phyloP scores from a whole-genome alignment of 75 land plant genomes.

The Azolla pinnata region DNA sequence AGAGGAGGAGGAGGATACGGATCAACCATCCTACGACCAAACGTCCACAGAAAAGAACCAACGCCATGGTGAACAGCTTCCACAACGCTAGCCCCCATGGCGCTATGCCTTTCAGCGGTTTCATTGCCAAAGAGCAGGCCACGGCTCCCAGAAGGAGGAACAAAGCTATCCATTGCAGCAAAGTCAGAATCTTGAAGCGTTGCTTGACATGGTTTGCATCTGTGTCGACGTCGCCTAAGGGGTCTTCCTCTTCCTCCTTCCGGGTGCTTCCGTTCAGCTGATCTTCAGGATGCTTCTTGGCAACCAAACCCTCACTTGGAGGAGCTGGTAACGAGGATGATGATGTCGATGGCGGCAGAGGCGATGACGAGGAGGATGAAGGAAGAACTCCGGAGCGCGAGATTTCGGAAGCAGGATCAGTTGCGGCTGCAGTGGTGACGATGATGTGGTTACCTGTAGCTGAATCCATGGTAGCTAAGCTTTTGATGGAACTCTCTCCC shows the following conservation, averaged over 20 bases:
- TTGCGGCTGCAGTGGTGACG: too few species aligned
- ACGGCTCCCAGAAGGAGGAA: constrained; percentile 39
- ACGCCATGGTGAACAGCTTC: constrained; percentile 61
- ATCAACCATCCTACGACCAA: constrained; percentile 79
- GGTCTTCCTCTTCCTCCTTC: constrained; percentile 75
- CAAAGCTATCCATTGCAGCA: constrained; percentile 49
- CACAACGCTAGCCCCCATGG: constrained; percentile 55
- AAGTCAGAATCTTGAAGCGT: constrained; percentile 14
- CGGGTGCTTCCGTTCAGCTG: too few species aligned
- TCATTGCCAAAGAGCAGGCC: constrained; percentile 36
- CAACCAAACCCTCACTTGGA: too few species aligned
- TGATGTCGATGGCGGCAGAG: too few species aligned
- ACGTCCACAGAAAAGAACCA: constrained; percentile 71
- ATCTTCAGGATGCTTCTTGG: too few species aligned
- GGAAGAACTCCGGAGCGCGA: too few species aligned
- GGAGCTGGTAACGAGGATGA: too few species aligned
- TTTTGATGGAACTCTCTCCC: too few species aligned
- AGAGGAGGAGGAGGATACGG: constrained; percentile 46
- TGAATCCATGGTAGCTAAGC: too few species aligned
- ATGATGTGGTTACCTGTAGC: too few species aligned
- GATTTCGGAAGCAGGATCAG: too few species aligned
- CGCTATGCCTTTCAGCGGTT: constrained; percentile 9
- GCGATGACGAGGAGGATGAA: too few species aligned
- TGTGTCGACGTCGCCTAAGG: constrained; percentile 53
- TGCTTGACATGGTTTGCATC: constrained; percentile 40